Evolutionary conservation across 306 rosid species (phyloP).

Genomic region (Fagus sylvatica): DNA sequence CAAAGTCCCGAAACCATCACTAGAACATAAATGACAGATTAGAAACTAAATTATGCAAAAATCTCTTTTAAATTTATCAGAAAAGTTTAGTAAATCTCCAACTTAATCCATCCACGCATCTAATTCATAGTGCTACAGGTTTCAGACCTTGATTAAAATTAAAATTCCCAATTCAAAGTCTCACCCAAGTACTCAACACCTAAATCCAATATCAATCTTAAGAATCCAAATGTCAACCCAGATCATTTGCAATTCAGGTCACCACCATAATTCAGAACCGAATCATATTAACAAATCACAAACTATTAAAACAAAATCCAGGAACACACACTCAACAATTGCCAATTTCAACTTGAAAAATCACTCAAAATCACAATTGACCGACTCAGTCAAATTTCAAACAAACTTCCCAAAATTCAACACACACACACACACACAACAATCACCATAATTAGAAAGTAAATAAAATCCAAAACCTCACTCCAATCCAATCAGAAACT

Average conservation of each 20-base stretch:
- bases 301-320: too few species aligned
- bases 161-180: not conserved
- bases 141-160: not conserved
- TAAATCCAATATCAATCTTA: not conserved
- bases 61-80: not conserved
- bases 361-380: not conserved
- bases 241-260: not conserved
- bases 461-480: not conserved
- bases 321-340: not conserved
- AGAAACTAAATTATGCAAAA: not conserved
- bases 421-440: not conserved
- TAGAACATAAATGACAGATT: not conserved
- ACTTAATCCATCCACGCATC: not conserved
- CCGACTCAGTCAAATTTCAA: slow-evolving; percentile 1
- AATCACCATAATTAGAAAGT: not conserved
- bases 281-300: too few species aligned
- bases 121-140: not conserved
- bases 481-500: not conserved
- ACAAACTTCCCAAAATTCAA: slow-evolving; percentile 5
- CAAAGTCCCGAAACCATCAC: not conserved
- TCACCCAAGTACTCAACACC: not conserved
- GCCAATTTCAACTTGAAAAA: slow-evolving; percentile 10
- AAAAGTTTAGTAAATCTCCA: not conserved
- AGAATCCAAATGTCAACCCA: not conserved
- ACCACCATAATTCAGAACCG: not conserved